Evolutionary conservation across 805 yeast species (phyloP).

Genomic region (Groenewaldozyma salmanticensis): DNA sequence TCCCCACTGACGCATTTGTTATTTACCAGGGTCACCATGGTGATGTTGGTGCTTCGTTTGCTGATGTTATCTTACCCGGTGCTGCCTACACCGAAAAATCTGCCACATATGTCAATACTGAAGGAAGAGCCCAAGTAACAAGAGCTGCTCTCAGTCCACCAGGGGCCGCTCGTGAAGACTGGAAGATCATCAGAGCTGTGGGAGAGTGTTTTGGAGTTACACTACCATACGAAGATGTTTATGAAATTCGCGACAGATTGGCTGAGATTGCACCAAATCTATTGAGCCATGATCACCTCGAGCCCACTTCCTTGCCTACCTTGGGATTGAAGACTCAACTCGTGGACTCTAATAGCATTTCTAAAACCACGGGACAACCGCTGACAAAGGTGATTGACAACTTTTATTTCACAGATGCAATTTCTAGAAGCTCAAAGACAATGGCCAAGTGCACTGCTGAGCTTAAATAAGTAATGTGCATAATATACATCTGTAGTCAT

Average conservation of each 20-base stretch:
- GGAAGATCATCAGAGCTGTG: constrained; percentile 78
- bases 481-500: background rate
- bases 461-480: constrained; percentile 15
- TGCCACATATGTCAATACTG: constrained; percentile 80
- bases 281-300: constrained; percentile 63
- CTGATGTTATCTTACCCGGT: constrained; percentile 81
- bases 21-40: constrained; percentile 91
- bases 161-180: constrained; percentile 84
- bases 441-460: constrained; percentile 77
- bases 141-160: constrained; percentile 85
- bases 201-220: constrained; percentile 64
- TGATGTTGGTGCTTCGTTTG: constrained; percentile 78
- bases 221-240: constrained; percentile 67
- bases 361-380: constrained; percentile 36
- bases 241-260: constrained; percentile 58
- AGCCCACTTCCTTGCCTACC: constrained; percentile 43
- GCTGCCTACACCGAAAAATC: constrained; percentile 83
- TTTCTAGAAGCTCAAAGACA: constrained; percentile 78
- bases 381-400: constrained; percentile 67
- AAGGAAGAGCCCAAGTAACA: constrained; percentile 78
- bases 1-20: constrained; percentile 79
- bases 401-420: constrained; percentile 82
- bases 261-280: constrained; percentile 75
- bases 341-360: constrained; percentile 27
- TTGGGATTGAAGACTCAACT: constrained; percentile 43